Conservation (phyloP, 192 early-diverging fungal species). For the Haplosporangium gracile region DNA sequence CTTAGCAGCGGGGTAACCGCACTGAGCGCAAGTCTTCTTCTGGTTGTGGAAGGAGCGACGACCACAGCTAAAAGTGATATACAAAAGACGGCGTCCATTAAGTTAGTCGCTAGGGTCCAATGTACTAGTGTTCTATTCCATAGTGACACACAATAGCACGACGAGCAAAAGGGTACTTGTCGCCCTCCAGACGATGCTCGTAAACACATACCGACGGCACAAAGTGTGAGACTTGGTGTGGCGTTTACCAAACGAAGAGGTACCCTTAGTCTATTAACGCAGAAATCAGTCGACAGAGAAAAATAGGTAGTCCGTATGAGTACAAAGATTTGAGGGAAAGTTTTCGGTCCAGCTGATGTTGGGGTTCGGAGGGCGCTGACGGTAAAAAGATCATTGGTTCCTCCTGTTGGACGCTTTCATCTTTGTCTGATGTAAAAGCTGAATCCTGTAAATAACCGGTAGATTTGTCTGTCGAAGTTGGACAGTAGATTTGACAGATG, state of each 20-base stretch:
- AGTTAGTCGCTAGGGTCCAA: too few species aligned
- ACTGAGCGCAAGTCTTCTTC: conserved; percentile 99
- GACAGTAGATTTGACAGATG: not conserved
- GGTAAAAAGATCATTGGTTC: not conserved
- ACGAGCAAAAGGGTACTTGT: too few species aligned
- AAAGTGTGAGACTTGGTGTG: conserved; percentile 99
- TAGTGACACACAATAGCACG: not conserved
- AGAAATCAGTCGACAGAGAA: not conserved
- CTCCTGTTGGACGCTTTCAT: not conserved
- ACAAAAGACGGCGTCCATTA: too few species aligned
- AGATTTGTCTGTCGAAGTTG: not conserved
- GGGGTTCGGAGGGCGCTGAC: not conserved
- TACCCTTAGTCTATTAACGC: conserved; percentile 92
- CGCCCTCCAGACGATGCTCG: not conserved
- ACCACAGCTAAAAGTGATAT: conserved; percentile 74
- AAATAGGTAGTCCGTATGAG: not conserved
- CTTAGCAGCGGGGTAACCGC: conserved; percentile 99
- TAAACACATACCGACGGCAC: conserved; percentile 79
- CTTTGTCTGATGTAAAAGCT: not conserved
- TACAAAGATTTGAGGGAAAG: not conserved
- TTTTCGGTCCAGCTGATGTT: not conserved
- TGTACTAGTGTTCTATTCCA: not conserved
- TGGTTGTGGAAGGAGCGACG: conserved; percentile 98
- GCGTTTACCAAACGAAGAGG: conserved; percentile 98
- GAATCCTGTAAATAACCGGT: not conserved